Conservation (phyloP, 177 flowering plant genomes). For the Telopea speciosissima region DNA sequence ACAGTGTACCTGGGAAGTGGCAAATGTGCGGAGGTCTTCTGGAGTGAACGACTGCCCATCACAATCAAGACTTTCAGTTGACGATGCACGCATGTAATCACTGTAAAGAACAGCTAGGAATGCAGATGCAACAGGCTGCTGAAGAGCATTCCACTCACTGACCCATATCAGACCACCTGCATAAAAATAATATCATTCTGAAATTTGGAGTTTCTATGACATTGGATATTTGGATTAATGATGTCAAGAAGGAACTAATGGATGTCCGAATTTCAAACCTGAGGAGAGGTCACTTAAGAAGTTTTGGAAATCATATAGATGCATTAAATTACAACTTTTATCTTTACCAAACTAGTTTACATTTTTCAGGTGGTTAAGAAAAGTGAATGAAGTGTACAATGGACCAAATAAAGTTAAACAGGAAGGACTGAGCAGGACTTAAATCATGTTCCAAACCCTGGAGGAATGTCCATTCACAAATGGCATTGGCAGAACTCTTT, state of each 20-base stretch:
- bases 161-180: conserved; percentile 89
- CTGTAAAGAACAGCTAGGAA: conserved; percentile 77
- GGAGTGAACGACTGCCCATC: conserved; percentile 42
- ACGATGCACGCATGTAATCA: conserved; percentile 86
- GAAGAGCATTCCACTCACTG: conserved; percentile 73
- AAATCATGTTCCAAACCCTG: not conserved
- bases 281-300: conserved; percentile 3
- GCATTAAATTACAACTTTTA: not conserved
- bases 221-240: not conserved
- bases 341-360: not conserved
- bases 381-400: not conserved
- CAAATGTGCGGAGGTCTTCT: conserved; percentile 71
- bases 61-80: conserved; percentile 44
- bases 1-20: conserved; percentile 63
- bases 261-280: not conserved
- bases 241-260: not conserved
- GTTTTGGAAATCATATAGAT: not conserved
- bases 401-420: not conserved
- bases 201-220: too few relatives aligned
- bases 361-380: not conserved
- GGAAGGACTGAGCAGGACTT: not conserved
- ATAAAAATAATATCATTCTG: not conserved
- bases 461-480: not conserved
- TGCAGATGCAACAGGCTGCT: conserved; percentile 84
- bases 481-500: not conserved